These are phyloP conservation scores for Sporothrix euskadiensis DNA, from an alignment of 2,329 filamentous ascomycete genomes.

Conservation along the genomic window DNA sequence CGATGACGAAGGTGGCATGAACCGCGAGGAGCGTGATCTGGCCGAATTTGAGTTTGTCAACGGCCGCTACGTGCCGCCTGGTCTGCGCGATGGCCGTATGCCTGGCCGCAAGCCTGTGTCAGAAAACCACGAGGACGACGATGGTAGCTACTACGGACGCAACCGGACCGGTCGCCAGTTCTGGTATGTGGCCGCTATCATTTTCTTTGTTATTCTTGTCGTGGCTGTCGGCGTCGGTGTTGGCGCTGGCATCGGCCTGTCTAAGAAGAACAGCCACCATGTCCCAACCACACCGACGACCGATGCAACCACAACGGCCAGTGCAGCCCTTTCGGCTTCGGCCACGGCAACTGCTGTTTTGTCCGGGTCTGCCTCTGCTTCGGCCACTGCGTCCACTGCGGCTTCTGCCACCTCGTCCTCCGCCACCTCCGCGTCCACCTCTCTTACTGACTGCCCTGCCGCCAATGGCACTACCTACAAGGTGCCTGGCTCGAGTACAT, in stretches of 20 bases:
- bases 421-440: slow-evolving; percentile 32
- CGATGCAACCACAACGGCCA: not conserved
- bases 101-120: slow-evolving; percentile 31
- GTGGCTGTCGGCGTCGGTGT: slow-evolving; percentile 42
- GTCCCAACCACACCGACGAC: not conserved
- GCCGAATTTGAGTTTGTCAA: slow-evolving; percentile 33
- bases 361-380: no score
- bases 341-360: not conserved
- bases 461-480: slow-evolving; percentile 49
- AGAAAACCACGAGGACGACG: slow-evolving; percentile 25
- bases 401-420: slow-evolving; percentile 27
- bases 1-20: slow-evolving; percentile 16
- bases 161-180: slow-evolving; percentile 37
- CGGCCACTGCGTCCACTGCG: not conserved
- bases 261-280: not conserved
- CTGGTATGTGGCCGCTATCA: slow-evolving; percentile 40
- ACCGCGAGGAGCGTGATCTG: slow-evolving; percentile 24
- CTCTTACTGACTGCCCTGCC: slow-evolving; percentile 44
- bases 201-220: slow-evolving; percentile 37
- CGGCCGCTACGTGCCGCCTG: slow-evolving; percentile 33
- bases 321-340: not conserved
- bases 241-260: slow-evolving; percentile 44
- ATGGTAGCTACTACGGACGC: slow-evolving; percentile 35
- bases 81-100: slow-evolving; percentile 30
- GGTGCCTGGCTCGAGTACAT: slow-evolving; percentile 44